phyloP scores from a whole-genome alignment of 345 rosid genomes.

The Microthlaspi erraticum region DNA sequence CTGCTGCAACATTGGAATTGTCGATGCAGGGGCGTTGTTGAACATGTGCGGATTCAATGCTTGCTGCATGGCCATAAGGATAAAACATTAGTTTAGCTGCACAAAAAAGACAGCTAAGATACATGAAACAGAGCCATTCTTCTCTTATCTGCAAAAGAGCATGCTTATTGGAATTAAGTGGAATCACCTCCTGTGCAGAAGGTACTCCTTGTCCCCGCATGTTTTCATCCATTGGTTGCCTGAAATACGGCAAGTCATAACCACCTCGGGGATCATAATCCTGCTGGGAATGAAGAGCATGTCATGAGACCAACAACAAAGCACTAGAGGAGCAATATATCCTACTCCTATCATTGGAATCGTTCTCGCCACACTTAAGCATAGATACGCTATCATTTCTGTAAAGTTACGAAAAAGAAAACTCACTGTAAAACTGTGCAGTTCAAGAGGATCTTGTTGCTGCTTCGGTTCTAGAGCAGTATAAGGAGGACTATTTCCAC shows the following conservation, averaged over 20 bases:
- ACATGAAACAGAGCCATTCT: constrained; percentile 1
- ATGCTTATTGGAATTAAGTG: background rate
- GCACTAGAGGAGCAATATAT: background rate
- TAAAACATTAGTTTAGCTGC: constrained; percentile 1
- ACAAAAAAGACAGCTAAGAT: background rate
- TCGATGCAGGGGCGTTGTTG: constrained; percentile 60
- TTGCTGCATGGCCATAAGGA: constrained; percentile 43
- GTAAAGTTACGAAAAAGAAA: background rate
- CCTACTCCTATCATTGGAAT: background rate
- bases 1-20: constrained; percentile 76
- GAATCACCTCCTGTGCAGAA: constrained; percentile 71
- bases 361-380: background rate
- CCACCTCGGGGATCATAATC: constrained; percentile 52
- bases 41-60: constrained; percentile 50
- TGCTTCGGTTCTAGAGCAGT: constrained; percentile 58
- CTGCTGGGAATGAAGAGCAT: constrained; percentile 20
- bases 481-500: constrained; percentile 48
- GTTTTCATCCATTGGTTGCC: constrained; percentile 68
- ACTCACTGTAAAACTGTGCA: constrained; percentile 69
- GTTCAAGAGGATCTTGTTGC: constrained; percentile 65
- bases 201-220: constrained; percentile 65
- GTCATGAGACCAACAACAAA: constrained; percentile 13
- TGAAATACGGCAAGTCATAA: constrained; percentile 72
- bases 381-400: background rate
- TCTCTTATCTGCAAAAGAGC: background rate